These are phyloP conservation scores for Artemisia annua DNA, from an alignment of 129 eudicot genomes.

Conservation along the genomic window DNA sequence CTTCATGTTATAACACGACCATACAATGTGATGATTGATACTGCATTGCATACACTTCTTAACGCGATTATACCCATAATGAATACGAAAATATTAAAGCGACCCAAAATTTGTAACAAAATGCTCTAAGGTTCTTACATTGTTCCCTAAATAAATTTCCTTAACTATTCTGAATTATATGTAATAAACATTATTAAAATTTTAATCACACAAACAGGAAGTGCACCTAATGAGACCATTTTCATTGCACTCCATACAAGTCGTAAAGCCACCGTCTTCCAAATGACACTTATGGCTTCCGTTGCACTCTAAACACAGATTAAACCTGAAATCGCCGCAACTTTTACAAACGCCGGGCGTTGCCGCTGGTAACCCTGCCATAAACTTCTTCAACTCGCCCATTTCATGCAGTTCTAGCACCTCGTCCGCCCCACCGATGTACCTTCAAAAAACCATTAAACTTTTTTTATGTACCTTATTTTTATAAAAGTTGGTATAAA, in stretches of 20 bases:
- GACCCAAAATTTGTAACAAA: no score
- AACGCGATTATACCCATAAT: no score
- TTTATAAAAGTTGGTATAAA: no score
- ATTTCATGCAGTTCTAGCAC: conserved; percentile 67
- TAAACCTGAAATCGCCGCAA: conserved; percentile 83
- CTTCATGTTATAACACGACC: no score
- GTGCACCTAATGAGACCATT: conserved; percentile 96
- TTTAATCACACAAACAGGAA: conserved; percentile 45
- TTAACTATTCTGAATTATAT: neutral
- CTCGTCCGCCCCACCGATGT: conserved; percentile 95
- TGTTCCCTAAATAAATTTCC: no score
- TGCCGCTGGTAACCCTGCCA: conserved; percentile 58
- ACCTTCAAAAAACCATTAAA: conserved; percentile 9
- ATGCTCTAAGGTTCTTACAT: no score
- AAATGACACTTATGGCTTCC: conserved; percentile 84
- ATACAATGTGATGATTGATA: no score
- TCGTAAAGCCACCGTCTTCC: conserved; percentile 63
- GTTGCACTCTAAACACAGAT: conserved; percentile 68
- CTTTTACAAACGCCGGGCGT: conserved; percentile 56
- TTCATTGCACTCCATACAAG: conserved; percentile 77
- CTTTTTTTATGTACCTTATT: no score
- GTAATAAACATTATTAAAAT: neutral
- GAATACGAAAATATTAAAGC: no score
- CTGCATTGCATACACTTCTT: no score
- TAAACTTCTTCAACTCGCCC: conserved; percentile 75